phyloP scores from a whole-genome alignment of 306 rosid species.

The Prunus fruticosa region DNA sequence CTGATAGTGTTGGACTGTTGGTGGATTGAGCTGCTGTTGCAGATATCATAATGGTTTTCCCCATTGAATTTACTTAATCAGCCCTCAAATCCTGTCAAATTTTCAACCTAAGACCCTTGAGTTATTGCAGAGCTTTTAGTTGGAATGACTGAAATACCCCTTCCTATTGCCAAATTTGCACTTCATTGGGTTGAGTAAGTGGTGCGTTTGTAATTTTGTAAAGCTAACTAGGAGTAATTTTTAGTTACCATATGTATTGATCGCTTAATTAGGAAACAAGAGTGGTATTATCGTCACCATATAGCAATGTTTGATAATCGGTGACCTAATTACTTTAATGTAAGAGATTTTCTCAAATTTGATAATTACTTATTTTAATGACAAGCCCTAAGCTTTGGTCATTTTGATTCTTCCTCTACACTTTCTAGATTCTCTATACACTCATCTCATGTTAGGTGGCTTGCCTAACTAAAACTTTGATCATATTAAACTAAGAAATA shows the following conservation, averaged over 20 bases:
- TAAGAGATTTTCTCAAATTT: background rate
- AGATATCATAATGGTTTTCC: slow-evolving; percentile 37
- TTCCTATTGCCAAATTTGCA: background rate
- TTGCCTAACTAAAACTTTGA: background rate
- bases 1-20: slow-evolving; percentile 26
- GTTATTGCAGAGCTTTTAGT: background rate
- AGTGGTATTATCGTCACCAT: no score
- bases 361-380: background rate
- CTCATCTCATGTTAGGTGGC: background rate
- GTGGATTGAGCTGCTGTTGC: slow-evolving; percentile 39
- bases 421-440: background rate
- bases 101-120: slow-evolving; percentile 13
- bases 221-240: background rate
- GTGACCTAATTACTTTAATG: background rate
- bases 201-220: background rate
- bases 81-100: slow-evolving; percentile 29
- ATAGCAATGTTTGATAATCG: no score
- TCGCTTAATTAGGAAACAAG: background rate
- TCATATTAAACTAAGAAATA: background rate
- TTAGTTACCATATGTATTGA: background rate
- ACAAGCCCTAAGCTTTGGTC: background rate
- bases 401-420: background rate
- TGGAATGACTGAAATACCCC: slow-evolving; percentile 6
- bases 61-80: slow-evolving; percentile 16
- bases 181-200: no score